phyloP scores from a whole-genome alignment of 2,329 filamentous ascomycete species.

The Paracorniculantispora psalliotae region DNA sequence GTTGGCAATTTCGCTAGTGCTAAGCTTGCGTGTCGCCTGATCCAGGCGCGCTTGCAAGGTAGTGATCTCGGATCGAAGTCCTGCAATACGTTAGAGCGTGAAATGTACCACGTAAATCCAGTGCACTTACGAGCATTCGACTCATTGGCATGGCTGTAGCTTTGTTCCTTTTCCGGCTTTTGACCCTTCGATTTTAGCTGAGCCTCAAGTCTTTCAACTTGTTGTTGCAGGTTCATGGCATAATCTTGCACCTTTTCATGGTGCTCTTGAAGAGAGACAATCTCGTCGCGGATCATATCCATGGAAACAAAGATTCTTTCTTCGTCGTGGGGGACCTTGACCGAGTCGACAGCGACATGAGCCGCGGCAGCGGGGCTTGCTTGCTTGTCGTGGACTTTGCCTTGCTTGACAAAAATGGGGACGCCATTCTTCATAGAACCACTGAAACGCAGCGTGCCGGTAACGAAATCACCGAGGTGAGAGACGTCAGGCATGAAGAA shows the following conservation, averaged over 20 bases:
- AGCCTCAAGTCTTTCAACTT: conserved; percentile 45
- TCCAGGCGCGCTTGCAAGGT: conserved; percentile 58
- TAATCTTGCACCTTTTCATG: conserved; percentile 52
- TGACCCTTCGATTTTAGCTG: conserved; percentile 39
- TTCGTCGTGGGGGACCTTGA: conserved; percentile 49
- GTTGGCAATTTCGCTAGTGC: conserved; percentile 58
- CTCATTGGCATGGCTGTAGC: not conserved
- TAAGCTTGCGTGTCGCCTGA: conserved; percentile 56
- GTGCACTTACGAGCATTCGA: conserved; percentile 7
- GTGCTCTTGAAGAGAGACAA: conserved; percentile 50
- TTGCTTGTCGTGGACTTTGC: conserved; percentile 42
- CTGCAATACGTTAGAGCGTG: conserved; percentile 28
- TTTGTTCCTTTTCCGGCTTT: conserved; percentile 16
- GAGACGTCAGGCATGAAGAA: conserved; percentile 52
- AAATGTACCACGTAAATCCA: not conserved
- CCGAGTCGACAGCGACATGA: conserved; percentile 46
- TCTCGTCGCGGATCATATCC: conserved; percentile 58
- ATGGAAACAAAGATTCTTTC: conserved; percentile 56
- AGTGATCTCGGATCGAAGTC: conserved; percentile 55
- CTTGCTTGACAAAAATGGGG: conserved; percentile 52
- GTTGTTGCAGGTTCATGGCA: conserved; percentile 47
- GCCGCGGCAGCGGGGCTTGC: conserved; percentile 28
- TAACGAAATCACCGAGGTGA: conserved; percentile 53
- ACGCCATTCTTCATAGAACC: conserved; percentile 48
- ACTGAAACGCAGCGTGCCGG: conserved; percentile 48